phyloP scores from a whole-genome alignment of 192 early-diverging fungal species.

The Spinellus fusiger region DNA sequence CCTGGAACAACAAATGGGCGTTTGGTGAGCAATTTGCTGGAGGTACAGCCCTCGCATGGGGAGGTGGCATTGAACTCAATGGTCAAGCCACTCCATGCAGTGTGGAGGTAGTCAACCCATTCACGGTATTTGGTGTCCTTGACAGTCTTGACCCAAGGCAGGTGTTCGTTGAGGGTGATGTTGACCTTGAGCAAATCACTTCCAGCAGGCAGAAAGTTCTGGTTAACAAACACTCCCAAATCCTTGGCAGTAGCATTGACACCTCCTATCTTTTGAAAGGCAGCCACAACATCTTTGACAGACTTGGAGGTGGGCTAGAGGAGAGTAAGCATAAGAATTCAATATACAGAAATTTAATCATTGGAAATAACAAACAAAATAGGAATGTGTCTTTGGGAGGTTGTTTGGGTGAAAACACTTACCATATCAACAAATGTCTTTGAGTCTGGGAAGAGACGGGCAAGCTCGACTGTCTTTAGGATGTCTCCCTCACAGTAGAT shows the following conservation, averaged over 20 bases:
- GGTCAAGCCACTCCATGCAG: constrained; percentile 56
- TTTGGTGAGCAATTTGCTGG: constrained; percentile 48
- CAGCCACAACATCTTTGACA: constrained; percentile 38
- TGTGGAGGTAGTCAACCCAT: constrained; percentile 42
- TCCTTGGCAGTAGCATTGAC: constrained; percentile 23
- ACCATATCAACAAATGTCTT: constrained; percentile 69
- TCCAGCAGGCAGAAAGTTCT: constrained; percentile 51
- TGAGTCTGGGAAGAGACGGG: constrained; percentile 55
- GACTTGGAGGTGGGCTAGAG: constrained; percentile 54
- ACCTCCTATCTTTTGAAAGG: constrained; percentile 43
- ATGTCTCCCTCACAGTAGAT: constrained; percentile 67
- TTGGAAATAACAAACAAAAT: background rate
- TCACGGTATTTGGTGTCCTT: constrained; percentile 37
- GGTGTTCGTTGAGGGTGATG: constrained; percentile 30
- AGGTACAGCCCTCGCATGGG: constrained; percentile 50
- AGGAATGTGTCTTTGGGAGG: background rate
- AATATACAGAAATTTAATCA: background rate
- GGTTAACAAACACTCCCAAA: constrained; percentile 45
- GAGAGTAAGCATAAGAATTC: background rate
- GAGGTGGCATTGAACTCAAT: constrained; percentile 42
- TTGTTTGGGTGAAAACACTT: background rate
- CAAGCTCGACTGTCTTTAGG: constrained; percentile 55
- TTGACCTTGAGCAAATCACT: constrained; percentile 37
- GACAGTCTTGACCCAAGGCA: constrained; percentile 42
- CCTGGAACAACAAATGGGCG: constrained; percentile 67